Conservation (phyloP, 2,329 filamentous ascomycete genomes). For the Aspergillus melleus region DNA sequence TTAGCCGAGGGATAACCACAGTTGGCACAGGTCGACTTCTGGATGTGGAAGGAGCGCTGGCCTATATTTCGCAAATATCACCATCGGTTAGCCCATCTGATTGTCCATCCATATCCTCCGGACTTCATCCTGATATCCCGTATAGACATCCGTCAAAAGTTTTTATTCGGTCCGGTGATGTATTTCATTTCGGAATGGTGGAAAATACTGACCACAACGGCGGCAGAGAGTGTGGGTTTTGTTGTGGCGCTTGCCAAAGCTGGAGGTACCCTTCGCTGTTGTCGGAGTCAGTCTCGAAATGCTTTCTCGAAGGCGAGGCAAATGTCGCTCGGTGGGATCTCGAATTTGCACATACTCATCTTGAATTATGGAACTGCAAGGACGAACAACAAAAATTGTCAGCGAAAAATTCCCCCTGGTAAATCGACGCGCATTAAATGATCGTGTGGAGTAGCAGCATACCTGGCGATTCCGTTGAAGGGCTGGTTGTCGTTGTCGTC, state of each 20-base stretch:
- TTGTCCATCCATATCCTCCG: conserved; percentile 12
- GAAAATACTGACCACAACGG: conserved; percentile 81
- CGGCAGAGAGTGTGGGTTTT: conserved; percentile 98
- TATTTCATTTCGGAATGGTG: conserved; percentile 15
- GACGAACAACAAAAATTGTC: conserved; percentile 19
- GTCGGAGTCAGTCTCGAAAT: conserved; percentile 46
- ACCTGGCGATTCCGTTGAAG: conserved; percentile 49
- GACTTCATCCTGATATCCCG: conserved; percentile 8
- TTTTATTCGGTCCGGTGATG: conserved; percentile 11
- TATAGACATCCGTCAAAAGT: conserved; percentile 16
- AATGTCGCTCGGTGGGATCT: conserved; percentile 21
- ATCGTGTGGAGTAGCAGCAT: conserved; percentile 23
- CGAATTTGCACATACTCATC: conserved; percentile 55
- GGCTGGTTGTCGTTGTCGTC: conserved; percentile 48
- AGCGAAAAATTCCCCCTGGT: conserved; percentile 18
- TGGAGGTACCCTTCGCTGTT: conserved; percentile 70
- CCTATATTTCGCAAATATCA: conserved; percentile 54
- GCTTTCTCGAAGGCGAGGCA: conserved; percentile 24
- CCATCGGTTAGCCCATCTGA: conserved; percentile 35
- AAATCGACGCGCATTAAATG: conserved; percentile 2
- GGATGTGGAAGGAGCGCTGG: conserved; percentile 96
- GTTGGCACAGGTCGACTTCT: conserved; percentile 96
- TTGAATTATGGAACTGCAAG: conserved; percentile 53
- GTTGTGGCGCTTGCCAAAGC: conserved; percentile 84
- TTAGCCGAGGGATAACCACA: conserved; percentile 98